Base-by-base conservation (phyloP, 2,329 filamentous ascomycete genomes). In the Sordariomycetes sp. region DNA sequence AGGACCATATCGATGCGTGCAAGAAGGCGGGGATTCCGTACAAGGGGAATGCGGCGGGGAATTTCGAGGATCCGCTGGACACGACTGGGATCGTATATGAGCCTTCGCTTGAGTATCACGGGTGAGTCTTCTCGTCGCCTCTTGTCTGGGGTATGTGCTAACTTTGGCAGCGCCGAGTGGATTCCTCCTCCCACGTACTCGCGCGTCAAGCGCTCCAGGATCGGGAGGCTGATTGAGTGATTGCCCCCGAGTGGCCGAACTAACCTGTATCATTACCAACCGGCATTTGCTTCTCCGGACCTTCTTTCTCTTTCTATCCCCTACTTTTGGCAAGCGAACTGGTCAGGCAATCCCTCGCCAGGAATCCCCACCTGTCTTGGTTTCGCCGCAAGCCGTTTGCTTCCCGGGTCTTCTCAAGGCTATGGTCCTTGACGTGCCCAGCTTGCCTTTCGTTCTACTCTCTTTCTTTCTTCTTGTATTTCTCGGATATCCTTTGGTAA, bases 11-110 rank as follows among this genome's bases (percentile, higher is more conserved):
- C 62, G 70, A 69, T 24, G 67, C 67, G 39, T 79, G 76, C 63
- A 67, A 71, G 15, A 74, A 70, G 5, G 69, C 69, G 24, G 71
- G 71, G 17, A 72, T 77, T 1, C 76, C 79, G 1, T 76, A 70
- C 1, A 62, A 65, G 12, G 86, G 86, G 0, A 89, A 90, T 62
- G 86, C 86, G 0, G 86, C 81, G 0, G 86, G 81, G 0, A 86
- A 86, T 60, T 81, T 77, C 0, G 62, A 68, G 1, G 68, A 87
- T 58, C 66, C 75, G 3, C 68, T 81, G 2, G 77, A 87, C 62
- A 58, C 57, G 13, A 53, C 56, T 7, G 51, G 51, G 10, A 53
- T 57, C 24, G 7, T 48, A 15, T 48, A 32, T 39, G 51, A 45
- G 4, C 56, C 56, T n/a, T 22, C 35, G 1, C 3, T 10, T 4